phyloP scores from a whole-genome alignment of 1,139 yeast species.

The Hansenula sp. region DNA sequence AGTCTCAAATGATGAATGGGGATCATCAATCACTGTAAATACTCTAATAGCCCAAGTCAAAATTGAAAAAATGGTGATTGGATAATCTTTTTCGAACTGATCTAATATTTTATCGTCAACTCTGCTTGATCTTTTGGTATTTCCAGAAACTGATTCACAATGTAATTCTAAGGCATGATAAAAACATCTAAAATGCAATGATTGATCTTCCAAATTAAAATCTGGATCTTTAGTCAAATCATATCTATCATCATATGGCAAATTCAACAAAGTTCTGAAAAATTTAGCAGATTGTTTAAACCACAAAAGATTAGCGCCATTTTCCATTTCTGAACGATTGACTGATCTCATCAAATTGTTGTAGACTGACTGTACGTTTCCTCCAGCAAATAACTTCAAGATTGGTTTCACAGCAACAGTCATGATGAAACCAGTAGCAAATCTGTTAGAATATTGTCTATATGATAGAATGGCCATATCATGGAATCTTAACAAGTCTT shows the following conservation, averaged over 20 bases:
- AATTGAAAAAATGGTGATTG: slow-evolving; percentile 5
- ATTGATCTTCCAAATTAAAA: not conserved
- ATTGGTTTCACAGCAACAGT: slow-evolving; percentile 22
- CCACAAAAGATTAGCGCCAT: slow-evolving; percentile 22
- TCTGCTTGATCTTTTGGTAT: not conserved
- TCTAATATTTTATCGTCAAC: not conserved
- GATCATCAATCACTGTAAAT: slow-evolving; percentile 7
- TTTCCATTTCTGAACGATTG: slow-evolving; percentile 22
- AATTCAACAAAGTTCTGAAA: slow-evolving; percentile 9
- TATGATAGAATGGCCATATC: slow-evolving; percentile 10
- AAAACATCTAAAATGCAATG: slow-evolving; percentile 10
- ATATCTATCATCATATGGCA: slow-evolving; percentile 15
- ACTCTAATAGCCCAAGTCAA: slow-evolving; percentile 1
- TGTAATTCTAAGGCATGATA: slow-evolving; percentile 5
- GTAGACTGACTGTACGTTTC: slow-evolving; percentile 22
- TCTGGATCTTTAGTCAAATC: slow-evolving; percentile 8
- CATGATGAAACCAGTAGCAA: slow-evolving; percentile 12
- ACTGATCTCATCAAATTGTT: slow-evolving; percentile 20
- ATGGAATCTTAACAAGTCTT: slow-evolving; percentile 30
- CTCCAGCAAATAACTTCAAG: slow-evolving; percentile 26
- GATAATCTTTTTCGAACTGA: slow-evolving; percentile 2
- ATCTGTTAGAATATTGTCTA: slow-evolving; percentile 9
- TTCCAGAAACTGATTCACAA: not conserved
- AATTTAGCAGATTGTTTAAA: slow-evolving; percentile 20
- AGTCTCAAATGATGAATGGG: slow-evolving; percentile 1